Base-by-base conservation (phyloP, 306 rosid species). In the Cotoneaster glaucophyllus region DNA sequence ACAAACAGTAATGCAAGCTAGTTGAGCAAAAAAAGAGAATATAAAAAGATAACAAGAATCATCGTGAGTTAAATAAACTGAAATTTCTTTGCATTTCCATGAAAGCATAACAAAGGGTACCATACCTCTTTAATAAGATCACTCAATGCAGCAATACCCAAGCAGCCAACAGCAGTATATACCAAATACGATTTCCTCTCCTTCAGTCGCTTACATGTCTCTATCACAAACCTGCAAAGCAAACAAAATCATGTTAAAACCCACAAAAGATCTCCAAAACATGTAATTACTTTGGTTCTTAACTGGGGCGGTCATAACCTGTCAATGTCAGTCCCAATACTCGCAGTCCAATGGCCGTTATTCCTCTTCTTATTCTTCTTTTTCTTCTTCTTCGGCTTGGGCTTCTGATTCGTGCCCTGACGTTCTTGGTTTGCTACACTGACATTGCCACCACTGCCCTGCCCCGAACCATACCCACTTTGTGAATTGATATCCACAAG, bases 101-200 rank as follows among this genome's bases (percentile, higher is more conserved):
- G 50, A 21, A 74, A 37, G 19, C 52, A 19, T 43, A 39, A 15
- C 43, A 69, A 64, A 81, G 70, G 68, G 74, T 71, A 53, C 29
- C 68, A 58, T 91, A 94, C 98, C 97, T 94, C 98, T 80, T 81
- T 87, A 84, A 94, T 24, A 56, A 91, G 79, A 81, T 91, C 98
- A 29, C 82, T 84, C 81, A 91, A 75, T 64, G 93, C 91, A 59
- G 91, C 78, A 78, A 94, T 71, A 78, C 98, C 97, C 44, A 94
- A 84, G 86, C 97, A 94, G 21, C 95, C 96, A 24, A 91, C 83
- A 82, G 97, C 98, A 32, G 96, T 85, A 82, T 94, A 91, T 25
- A 91, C 86, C 97, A 94, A 85, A 77, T 92, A 94, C 3, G 96
- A 86, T 69, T 94, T 94, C 81, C 70, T 88, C 90, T 94, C 98